Evolutionary conservation across 2,329 filamentous ascomycete species (phyloP), one percentile per base, ranked within the genome.

Genomic region (Curvularia eragrostidis): DNA sequence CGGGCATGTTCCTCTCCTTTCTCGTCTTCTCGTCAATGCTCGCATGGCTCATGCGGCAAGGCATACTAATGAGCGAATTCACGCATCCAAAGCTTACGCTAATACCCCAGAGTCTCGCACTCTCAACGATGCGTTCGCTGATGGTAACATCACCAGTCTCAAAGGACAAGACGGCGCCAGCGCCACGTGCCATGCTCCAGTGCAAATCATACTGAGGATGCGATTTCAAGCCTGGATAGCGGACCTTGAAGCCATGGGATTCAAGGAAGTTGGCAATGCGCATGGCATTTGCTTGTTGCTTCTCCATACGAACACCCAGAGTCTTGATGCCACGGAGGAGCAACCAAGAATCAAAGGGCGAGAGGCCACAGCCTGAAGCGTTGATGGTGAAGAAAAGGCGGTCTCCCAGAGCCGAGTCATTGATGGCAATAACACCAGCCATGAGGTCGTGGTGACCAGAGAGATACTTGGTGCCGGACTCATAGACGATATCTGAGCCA

Each of bases 401-500:
- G 70, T 99, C 93, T 46, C 90, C 93, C 26, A 99, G 81, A 3
- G 86, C 81, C 4, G 87, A 77, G 72, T 96, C 89, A 75, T 98
- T 98, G 77, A 93, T 87, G 21, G 93, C 95, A 65, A 99, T 90
- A 28, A 99, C 93, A 62, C 96, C 95, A 9, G 95, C 95, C 95
- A 99, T 99, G 74, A 99, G 90, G 75, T 99, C 96, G 82, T 99
- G 95, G 77, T 99, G 95, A 30, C 95, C 95, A 1, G 93, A 98
- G 5, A 99, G 84, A 73, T 99, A 99, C 78, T 99, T 99, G 23
- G 95, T 99, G 54, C 95, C 95, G 24, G 91, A 96, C 81, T 99
- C 95, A 79, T 99, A 99, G 54, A 96, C 92, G 66, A 99, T 90
- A 71, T 99, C 95, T 15, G 94, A 93, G 56, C 96, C 95, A 26